Evolutionary conservation across 163 green algal genomes (phyloP).

Genomic region (Trebouxiophyceae sp.): DNA sequence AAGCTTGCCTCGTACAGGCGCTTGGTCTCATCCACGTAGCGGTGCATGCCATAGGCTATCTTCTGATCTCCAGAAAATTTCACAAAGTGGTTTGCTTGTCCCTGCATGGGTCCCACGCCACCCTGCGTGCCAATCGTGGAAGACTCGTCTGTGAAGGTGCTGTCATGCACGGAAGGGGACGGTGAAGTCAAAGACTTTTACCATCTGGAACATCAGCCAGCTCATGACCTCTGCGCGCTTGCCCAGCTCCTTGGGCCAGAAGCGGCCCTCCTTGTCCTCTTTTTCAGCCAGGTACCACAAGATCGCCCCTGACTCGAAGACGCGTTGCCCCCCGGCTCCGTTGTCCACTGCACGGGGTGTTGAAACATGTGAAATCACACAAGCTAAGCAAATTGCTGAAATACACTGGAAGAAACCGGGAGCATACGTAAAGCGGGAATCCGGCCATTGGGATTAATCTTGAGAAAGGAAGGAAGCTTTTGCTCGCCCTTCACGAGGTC

Average conservation of each 20-base stretch:
- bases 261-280: background rate
- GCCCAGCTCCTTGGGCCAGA: constrained; percentile 7
- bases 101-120: constrained; percentile 13
- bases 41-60: constrained; percentile 22
- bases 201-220: constrained; percentile 41
- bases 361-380: too few species aligned
- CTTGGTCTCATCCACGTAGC: constrained; percentile 18
- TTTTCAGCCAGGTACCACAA: constrained; percentile 25
- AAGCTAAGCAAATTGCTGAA: too few species aligned
- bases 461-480: constrained; percentile 25
- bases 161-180: too few species aligned
- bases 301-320: constrained; percentile 39
- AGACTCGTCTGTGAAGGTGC: too few species aligned
- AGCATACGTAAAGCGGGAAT: constrained; percentile 2
- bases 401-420: too few species aligned
- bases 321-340: constrained; percentile 13
- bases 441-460: constrained; percentile 8
- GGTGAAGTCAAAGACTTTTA: too few species aligned
- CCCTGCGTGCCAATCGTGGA: too few species aligned
- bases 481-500: constrained; percentile 20
- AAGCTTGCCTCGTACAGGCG: constrained; percentile 9
- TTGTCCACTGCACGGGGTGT: constrained; percentile 30
- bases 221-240: constrained; percentile 26
- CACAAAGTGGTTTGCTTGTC: constrained; percentile 21
- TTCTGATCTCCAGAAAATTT: constrained; percentile 32